Conservation (phyloP, 345 rosid genomes). For the Brassica napus region Da-Ae NC_063451.1:40213001-40213500, state of each 20-base stretch:
- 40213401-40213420: slow-evolving; percentile 85
- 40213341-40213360: slow-evolving; percentile 85
- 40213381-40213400: slow-evolving; percentile 70
- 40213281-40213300: slow-evolving; percentile 65
- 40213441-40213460: slow-evolving; percentile 78
- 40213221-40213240: slow-evolving; percentile 92
- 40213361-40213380: slow-evolving; percentile 83
- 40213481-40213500: slow-evolving; percentile 49
- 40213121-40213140: background rate
- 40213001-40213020: no score
- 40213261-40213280: slow-evolving; percentile 64
- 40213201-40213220: slow-evolving; percentile 96
- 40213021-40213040: no score
- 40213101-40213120: background rate
- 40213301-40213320: slow-evolving; percentile 72
- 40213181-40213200: slow-evolving; percentile 89
- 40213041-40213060: no score
- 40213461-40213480: slow-evolving; percentile 64
- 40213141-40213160: slow-evolving; percentile 94
- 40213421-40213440: slow-evolving; percentile 76
- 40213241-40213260: slow-evolving; percentile 95
- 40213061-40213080: background rate
- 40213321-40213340: slow-evolving; percentile 91
- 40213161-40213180: slow-evolving; percentile 88
- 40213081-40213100: slow-evolving; percentile 7